A percentile compares a stretch with the other conserved stretches of the same genome.
Evolutionary conservation across 2,329 filamentous ascomycete genomes (phyloP).

Genomic region (Pseudocercospora fijiensis): DNA sequence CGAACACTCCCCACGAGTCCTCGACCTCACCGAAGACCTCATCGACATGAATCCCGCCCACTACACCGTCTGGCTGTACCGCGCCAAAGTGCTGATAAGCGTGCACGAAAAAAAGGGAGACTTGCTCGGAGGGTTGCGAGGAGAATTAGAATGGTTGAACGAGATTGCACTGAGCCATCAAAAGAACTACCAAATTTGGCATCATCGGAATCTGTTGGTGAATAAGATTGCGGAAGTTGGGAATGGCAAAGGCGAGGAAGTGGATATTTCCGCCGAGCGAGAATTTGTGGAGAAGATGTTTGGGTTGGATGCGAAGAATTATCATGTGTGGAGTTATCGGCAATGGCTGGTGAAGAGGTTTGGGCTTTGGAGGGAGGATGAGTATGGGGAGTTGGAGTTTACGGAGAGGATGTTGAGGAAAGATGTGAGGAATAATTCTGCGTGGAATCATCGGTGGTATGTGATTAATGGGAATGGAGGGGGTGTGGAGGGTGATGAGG

Average conservation of each 20-base stretch:
- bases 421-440: constrained; percentile 93
- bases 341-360: constrained; percentile 72
- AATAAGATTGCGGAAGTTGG: constrained; percentile 46
- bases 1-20: constrained; percentile 75
- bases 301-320: constrained; percentile 87
- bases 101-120: constrained; percentile 34
- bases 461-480: constrained; percentile 66
- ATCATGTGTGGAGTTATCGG: constrained; percentile 96
- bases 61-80: constrained; percentile 98
- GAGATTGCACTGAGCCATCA: constrained; percentile 75
- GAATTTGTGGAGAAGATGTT: constrained; percentile 80
- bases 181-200: constrained; percentile 99
- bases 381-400: constrained; percentile 61
- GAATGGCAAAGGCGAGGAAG: background rate
- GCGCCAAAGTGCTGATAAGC: constrained; percentile 61
- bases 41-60: constrained; percentile 93
- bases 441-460: constrained; percentile 97
- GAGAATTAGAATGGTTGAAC: constrained; percentile 86
- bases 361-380: constrained; percentile 47
- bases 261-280: too few relatives aligned
- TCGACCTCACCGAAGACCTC: constrained; percentile 82
- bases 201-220: constrained; percentile 61
- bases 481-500: constrained; percentile 44
- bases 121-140: constrained; percentile 62
- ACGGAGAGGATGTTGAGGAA: constrained; percentile 70